Evolutionary conservation across 202 grass and related monocot genomes (phyloP), one percentile per base, ranked within the genome.

Genomic region (Musa balbisiana): DNA sequence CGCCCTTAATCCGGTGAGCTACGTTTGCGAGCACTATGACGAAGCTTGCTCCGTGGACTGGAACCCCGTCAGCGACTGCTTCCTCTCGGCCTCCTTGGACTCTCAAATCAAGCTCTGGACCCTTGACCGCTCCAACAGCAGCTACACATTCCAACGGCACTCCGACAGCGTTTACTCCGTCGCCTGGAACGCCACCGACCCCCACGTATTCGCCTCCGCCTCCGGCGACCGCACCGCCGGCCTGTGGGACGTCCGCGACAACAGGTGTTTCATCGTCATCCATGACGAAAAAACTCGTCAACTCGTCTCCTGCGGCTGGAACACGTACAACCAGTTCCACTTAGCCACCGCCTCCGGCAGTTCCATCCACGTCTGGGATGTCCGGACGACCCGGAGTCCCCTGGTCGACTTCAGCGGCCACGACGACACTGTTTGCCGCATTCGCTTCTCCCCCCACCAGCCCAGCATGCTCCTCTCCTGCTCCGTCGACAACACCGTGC

Each of bases 401-500:
- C 1, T 96, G 13, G 49, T 82, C 12, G 79, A 71, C 67, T 83
- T 96, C 23, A 80, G 83, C 0, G 92, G 92, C 0, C 92, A 96
- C 16, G 83, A 85, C 0, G 87, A 88, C 55, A 90, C 87, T 52
- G 89, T 96, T 60, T 89, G 89, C 80, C 86, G 83, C 70, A 85
- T 96, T 70, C 79, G 78, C 59, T 96, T 96, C 77, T 96, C 92
- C 10, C 90, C 90, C 27, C 92, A 96, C 68, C 84, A 69, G 0
- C 87, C 92, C 78, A 87, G 85, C 13, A 21, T 92, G 62, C 80
- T 96, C 29, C 75, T 96, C 80, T 90, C 89, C 64, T 88, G 90
- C 82, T 96, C 92, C 80, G 92, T 92, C 59, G 90, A 96, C 84
- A 96, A 92, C 89, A 90, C 92, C 4, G 90, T 96, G 15, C 86